Evolutionary conservation across 192 early-diverging fungal genomes (phyloP).

Genomic region (Phlyctochytrium planicorne): DNA sequence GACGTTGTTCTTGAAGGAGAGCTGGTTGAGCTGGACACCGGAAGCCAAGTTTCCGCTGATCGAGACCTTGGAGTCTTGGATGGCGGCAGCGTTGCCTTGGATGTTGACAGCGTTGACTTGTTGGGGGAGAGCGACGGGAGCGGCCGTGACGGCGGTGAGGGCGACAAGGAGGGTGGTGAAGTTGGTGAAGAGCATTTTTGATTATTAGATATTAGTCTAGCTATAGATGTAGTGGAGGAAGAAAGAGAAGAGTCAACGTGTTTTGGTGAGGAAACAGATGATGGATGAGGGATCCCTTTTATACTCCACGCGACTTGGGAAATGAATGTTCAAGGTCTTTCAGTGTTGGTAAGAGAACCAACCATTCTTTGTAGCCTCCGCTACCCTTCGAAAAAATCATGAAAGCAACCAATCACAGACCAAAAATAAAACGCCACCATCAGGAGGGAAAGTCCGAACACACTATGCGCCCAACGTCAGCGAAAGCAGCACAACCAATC

Average conservation of each 20-base stretch:
- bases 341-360: no score
- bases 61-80: neutral
- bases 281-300: neutral
- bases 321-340: no score
- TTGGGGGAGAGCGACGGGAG: constrained; percentile 1
- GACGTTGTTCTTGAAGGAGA: neutral
- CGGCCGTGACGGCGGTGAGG: neutral
- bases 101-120: neutral
- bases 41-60: neutral
- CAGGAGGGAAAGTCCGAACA: no score
- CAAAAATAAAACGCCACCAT: no score
- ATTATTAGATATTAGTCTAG: neutral
- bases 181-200: constrained; percentile 1
- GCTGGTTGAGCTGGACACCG: neutral
- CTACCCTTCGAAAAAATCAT: no score
- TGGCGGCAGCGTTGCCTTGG: neutral
- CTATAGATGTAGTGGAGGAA: neutral
- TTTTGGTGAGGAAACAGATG: neutral
- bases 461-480: no score
- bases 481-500: no score
- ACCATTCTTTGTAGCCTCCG: no score
- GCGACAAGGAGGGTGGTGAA: neutral
- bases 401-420: no score
- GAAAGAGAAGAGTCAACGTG: neutral
- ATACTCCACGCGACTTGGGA: no score